Percentiles rank a stretch among this genome's conserved stretches.
These are phyloP conservation scores for Gilbertella persicaria DNA, from an alignment of 371 early-diverging fungal species.

Conservation along the genomic window DNA sequence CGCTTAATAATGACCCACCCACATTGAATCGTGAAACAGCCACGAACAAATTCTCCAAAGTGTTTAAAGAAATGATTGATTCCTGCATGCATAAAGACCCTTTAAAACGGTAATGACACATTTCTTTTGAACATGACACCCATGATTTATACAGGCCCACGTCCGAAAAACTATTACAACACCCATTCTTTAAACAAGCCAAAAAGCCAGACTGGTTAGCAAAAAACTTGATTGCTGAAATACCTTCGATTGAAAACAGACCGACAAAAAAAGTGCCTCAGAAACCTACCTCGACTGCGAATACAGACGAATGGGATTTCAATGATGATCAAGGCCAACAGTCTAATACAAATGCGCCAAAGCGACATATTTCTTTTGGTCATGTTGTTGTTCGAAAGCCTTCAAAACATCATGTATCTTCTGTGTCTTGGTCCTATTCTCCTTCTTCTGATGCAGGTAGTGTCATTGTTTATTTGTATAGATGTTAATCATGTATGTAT, in stretches of 20 bases:
- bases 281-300: slow-evolving; percentile 23
- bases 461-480: not conserved
- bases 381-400: slow-evolving; percentile 41
- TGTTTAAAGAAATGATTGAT: slow-evolving; percentile 88
- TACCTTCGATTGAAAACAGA: slow-evolving; percentile 72
- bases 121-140: not conserved
- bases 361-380: slow-evolving; percentile 53
- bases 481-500: not conserved
- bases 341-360: slow-evolving; percentile 9
- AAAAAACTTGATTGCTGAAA: slow-evolving; percentile 54
- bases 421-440: slow-evolving; percentile 21
- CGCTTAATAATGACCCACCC: slow-evolving; percentile 87
- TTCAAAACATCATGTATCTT: slow-evolving; percentile 12
- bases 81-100: slow-evolving; percentile 84
- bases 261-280: slow-evolving; percentile 45
- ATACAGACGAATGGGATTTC: slow-evolving; percentile 50
- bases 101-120: slow-evolving; percentile 56
- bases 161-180: slow-evolving; percentile 76
- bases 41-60: slow-evolving; percentile 71
- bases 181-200: slow-evolving; percentile 81
- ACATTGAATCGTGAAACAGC: slow-evolving; percentile 77
- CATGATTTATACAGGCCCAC: slow-evolving; percentile 58
- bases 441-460: not conserved
- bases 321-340: slow-evolving; percentile 26
- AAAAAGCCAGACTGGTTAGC: slow-evolving; percentile 73